Percentiles rank a stretch among this genome's conserved stretches.
These are phyloP conservation scores for Ceratobasidium sp. DNA, from an alignment of 1,284 basidiomycete genomes.

Conservation along the genomic window DNA sequence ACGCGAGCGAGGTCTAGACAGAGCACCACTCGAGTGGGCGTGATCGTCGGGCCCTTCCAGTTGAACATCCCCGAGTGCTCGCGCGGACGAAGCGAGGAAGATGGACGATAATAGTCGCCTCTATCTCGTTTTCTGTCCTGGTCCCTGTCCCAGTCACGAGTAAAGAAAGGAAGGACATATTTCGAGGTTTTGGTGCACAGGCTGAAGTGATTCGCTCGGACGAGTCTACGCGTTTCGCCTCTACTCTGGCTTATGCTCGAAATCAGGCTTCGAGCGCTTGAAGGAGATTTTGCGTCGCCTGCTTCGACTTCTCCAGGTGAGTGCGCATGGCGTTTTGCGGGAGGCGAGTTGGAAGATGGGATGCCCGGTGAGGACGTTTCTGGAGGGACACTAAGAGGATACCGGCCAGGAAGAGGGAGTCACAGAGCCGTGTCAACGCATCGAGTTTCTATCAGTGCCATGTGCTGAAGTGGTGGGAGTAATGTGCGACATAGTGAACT, in stretches of 20 bases:
- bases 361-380: too few relatives aligned
- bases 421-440: too few relatives aligned
- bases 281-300: constrained; percentile 58
- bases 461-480: too few relatives aligned
- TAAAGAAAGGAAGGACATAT: constrained; percentile 7
- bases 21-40: neutral
- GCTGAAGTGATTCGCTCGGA: constrained; percentile 1
- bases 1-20: neutral
- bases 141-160: neutral
- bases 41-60: neutral
- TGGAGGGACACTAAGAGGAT: too few relatives aligned
- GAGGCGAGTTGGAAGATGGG: too few relatives aligned
- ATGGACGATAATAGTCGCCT: constrained; percentile 8
- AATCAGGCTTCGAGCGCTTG: neutral
- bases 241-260: neutral
- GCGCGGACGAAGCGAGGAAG: neutral
- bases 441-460: too few relatives aligned
- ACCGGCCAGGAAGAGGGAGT: too few relatives aligned
- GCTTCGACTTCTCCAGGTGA: constrained; percentile 83
- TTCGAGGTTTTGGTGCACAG: neutral
- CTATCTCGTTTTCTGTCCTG: neutral
- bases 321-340: too few relatives aligned
- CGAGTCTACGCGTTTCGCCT: neutral
- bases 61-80: neutral
- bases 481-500: too few relatives aligned